These are phyloP conservation scores for Mortierella sp. DNA, from an alignment of 371 early-diverging fungal species.

Conservation along the genomic window DNA sequence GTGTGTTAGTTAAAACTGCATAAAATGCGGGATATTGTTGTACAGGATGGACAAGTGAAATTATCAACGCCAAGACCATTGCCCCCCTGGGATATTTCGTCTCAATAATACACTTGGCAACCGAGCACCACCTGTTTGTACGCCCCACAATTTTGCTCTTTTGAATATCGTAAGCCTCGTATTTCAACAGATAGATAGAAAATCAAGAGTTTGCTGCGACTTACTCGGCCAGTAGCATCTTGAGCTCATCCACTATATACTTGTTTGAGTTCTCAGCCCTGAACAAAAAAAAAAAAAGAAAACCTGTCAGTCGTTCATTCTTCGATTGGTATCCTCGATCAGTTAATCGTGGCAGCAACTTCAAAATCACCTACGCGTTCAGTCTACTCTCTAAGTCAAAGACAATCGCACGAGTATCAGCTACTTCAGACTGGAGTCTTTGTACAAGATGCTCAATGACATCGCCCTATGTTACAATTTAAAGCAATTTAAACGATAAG, in stretches of 20 bases:
- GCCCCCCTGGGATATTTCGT: no score
- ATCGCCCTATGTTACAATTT: conserved; percentile 28
- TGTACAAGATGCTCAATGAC: conserved; percentile 46
- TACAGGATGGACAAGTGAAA: background rate
- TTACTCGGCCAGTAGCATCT: conserved; percentile 53
- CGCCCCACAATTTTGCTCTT: no score
- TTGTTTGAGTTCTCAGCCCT: conserved; percentile 54
- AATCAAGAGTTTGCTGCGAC: no score
- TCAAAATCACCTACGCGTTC: conserved; percentile 31
- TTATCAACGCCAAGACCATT: background rate
- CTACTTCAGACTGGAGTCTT: conserved; percentile 49
- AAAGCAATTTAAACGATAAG: background rate
- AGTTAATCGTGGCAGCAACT: background rate
- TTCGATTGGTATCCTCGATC: background rate
- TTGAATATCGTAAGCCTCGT: background rate
- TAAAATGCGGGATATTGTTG: no score
- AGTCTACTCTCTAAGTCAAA: conserved; percentile 48
- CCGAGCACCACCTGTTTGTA: no score
- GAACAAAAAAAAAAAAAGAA: conserved; percentile 5
- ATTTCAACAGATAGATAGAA: no score
- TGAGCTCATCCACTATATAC: conserved; percentile 54
- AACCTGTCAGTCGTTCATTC: background rate
- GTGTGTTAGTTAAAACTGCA: background rate
- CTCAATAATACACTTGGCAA: no score
- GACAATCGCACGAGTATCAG: conserved; percentile 47